Conservation (phyloP, 257 asterid species). For the Jasminum sambac region DNA sequence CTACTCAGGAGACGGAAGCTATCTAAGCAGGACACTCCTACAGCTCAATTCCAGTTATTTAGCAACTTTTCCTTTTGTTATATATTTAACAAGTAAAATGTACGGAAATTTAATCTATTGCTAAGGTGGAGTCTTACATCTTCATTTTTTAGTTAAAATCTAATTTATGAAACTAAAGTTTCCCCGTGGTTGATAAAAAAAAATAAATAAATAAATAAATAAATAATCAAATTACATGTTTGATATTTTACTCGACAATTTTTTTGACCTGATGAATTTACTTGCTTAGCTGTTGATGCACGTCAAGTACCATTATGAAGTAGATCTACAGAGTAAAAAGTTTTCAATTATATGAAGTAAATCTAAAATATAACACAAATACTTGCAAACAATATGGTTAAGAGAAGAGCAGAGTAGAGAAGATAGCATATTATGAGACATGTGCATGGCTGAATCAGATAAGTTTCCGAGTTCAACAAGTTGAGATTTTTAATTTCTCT, state of each 20-base stretch:
- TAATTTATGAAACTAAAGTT: neutral
- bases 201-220: no score
- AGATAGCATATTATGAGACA: neutral
- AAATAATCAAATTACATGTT: neutral
- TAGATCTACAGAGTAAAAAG: neutral
- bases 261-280: neutral
- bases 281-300: neutral
- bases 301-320: neutral
- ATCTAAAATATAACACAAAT: neutral
- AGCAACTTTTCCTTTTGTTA: neutral
- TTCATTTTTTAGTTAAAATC: neutral
- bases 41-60: neutral
- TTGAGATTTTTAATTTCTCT: constrained; percentile 13
- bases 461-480: constrained; percentile 10
- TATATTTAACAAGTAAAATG: neutral
- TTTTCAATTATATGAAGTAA: neutral
- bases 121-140: neutral
- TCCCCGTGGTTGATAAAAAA: no score
- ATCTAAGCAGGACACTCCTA: neutral
- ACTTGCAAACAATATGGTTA: neutral
- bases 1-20: neutral
- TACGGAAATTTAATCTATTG: neutral
- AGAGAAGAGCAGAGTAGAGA: neutral
- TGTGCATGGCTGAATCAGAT: neutral
- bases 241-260: neutral